Base-by-base conservation (phyloP, 139 green algal species). In the Desmodesmus armatus region DNA sequence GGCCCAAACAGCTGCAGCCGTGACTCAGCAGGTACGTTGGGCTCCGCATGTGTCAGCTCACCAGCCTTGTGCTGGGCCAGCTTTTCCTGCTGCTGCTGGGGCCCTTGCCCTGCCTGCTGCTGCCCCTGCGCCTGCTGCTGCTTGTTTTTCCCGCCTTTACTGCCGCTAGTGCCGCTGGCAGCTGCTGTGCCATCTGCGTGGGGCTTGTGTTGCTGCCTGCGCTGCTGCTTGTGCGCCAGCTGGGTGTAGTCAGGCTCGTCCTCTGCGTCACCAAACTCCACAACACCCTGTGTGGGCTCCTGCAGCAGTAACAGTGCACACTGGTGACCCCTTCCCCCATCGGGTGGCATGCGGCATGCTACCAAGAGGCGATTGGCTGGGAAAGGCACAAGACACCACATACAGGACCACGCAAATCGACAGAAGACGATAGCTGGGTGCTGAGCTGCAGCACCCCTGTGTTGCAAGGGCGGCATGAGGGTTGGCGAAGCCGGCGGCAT, bases 1-100 rank as follows among this genome's bases (percentile, higher is more conserved):
- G n/a, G 6, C 0, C 88, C 90, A 83, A 90, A 89, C 67, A 93
- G 63, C 69, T 90, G 53, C 5, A 43, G 51, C 72, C 71, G 78
- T 29, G 60, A 35, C 29, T 69, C 80, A 2, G 58, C 67, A 29
- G 90, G 90, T 27, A 87, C 80, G 29, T 74, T 44, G n/a, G 72
- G 62, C 27, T 76, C 85, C 47, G 85, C 86, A 55, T 82, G 71
- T 29, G 83, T 84, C 55, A 88, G 73, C 66, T 87, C 84, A 44
- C 84, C 84, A n/a, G 53, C 66, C n/a, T 71, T 71, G 67, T 73
- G 76, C 49, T 82, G 76, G 17, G 51, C 39, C 17, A 81, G 27
- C 37, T 80, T 35, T 39, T 49, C 66, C 63, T 74, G 51, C 39
- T n/a, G 74, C 67, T 85, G 60, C 29, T 67, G 6, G n/a, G n/a